These are phyloP conservation scores for Prunus mira DNA, from an alignment of 306 rosid genomes.

Conservation along the genomic window DNA sequence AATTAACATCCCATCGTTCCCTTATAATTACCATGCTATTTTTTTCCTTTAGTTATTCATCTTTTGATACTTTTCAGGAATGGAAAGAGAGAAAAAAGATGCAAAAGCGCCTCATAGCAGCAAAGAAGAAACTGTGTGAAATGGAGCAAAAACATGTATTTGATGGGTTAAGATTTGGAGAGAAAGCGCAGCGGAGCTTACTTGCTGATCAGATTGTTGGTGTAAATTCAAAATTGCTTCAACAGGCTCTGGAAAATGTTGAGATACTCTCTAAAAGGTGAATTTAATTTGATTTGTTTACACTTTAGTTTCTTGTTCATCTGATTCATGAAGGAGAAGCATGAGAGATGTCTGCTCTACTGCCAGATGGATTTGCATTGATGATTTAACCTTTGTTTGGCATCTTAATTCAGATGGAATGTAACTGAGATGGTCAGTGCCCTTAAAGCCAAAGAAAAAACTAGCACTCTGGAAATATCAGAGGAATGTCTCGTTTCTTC, in stretches of 20 bases:
- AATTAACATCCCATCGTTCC: background rate
- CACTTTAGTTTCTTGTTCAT: slow-evolving; percentile 10
- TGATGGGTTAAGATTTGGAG: slow-evolving; percentile 72
- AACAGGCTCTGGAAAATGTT: slow-evolving; percentile 52
- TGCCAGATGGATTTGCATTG: slow-evolving; percentile 24
- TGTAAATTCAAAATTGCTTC: slow-evolving; percentile 66
- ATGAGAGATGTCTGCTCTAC: background rate
- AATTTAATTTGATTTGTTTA: slow-evolving; percentile 24
- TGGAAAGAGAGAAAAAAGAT: slow-evolving; percentile 91
- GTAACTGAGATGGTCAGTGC: slow-evolving; percentile 50
- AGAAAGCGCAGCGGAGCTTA: slow-evolving; percentile 70
- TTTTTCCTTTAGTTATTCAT: slow-evolving; percentile 21
- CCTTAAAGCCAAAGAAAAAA: slow-evolving; percentile 33
- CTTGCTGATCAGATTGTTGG: slow-evolving; percentile 81
- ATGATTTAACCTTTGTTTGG: slow-evolving; percentile 18
- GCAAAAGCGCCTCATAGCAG: slow-evolving; percentile 76
- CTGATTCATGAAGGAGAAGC: background rate
- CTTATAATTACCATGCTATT: background rate
- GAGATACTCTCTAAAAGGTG: slow-evolving; percentile 56
- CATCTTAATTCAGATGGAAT: slow-evolving; percentile 59
- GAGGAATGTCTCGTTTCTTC: slow-evolving; percentile 37
- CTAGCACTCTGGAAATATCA: slow-evolving; percentile 42
- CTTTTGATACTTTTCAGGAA: slow-evolving; percentile 54
- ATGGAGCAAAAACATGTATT: slow-evolving; percentile 84
- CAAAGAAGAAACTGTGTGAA: slow-evolving; percentile 82